Conservation (phyloP, 805 yeast genomes). For the Candida succiphila region DNA sequence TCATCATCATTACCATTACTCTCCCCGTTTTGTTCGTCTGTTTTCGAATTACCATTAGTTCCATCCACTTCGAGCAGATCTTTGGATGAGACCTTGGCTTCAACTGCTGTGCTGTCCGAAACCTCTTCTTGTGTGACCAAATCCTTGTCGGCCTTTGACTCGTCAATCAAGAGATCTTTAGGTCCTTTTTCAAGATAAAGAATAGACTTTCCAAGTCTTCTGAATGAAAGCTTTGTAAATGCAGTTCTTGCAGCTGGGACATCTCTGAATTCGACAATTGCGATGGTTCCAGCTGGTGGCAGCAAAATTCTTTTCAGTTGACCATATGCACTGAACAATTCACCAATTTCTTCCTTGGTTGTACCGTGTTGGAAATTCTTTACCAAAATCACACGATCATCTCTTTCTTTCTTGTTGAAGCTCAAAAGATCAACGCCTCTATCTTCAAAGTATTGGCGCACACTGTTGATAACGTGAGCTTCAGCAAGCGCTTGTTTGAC, state of each 20-base stretch:
- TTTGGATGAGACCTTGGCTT: conserved; percentile 32
- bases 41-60: conserved; percentile 22
- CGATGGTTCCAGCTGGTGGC: conserved; percentile 97
- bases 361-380: conserved; percentile 92
- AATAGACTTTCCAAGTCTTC: conserved; percentile 80
- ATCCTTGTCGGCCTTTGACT: conserved; percentile 31
- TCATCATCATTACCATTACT: conserved; percentile 16
- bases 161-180: conserved; percentile 56
- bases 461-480: conserved; percentile 89
- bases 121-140: conserved; percentile 17
- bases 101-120: conserved; percentile 28
- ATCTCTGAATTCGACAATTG: conserved; percentile 83
- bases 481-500: conserved; percentile 97
- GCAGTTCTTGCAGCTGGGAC: conserved; percentile 82
- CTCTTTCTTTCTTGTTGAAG: conserved; percentile 60
- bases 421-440: conserved; percentile 78
- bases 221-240: conserved; percentile 76
- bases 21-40: conserved; percentile 20
- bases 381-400: conserved; percentile 71
- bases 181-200: conserved; percentile 94
- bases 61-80: conserved; percentile 30
- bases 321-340: conserved; percentile 73
- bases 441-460: conserved; percentile 74
- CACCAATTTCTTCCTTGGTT: conserved; percentile 68
- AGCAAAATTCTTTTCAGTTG: conserved; percentile 69